A percentile compares a stretch with the other conserved stretches of the same genome.
Conservation (phyloP, 768 basidiomycete species). For the Cystofilobasidium macerans region DNA sequence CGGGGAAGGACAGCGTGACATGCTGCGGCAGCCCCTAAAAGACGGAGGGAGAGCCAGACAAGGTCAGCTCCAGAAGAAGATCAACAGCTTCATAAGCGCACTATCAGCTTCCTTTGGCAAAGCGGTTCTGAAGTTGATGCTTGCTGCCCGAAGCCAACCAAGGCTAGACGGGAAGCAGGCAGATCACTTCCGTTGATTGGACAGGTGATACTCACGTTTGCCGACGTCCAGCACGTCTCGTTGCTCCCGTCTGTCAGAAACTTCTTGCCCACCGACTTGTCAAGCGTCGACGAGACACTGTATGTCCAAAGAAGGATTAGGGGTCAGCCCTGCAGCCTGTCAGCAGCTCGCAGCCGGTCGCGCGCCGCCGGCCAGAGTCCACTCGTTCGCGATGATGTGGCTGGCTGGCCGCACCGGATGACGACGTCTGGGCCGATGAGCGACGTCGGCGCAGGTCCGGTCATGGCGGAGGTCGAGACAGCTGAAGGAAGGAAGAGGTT, state of each 20-base stretch:
- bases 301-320: not conserved
- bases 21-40: conserved; percentile 25
- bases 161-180: too few species aligned
- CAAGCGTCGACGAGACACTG: conserved; percentile 27
- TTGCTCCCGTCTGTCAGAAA: conserved; percentile 22
- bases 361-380: too few species aligned
- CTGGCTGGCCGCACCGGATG: conserved; percentile 8
- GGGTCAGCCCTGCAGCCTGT: not conserved
- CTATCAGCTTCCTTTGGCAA: too few species aligned
- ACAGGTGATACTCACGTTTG: conserved; percentile 8
- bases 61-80: not conserved
- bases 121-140: too few species aligned
- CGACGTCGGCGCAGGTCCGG: not conserved
- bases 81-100: too few species aligned
- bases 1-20: conserved; percentile 16
- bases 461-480: conserved; percentile 2
- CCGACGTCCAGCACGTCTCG: conserved; percentile 25
- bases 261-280: conserved; percentile 26
- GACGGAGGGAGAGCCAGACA: not conserved
- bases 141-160: too few species aligned
- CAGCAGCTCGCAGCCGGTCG: not conserved
- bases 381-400: too few species aligned
- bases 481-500: not conserved
- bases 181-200: too few species aligned
- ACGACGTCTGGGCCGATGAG: conserved; percentile 10